Evolutionary conservation across 352 stramenopile species (phyloP).

Genomic region (Thalassiosira mediterranea): DNA sequence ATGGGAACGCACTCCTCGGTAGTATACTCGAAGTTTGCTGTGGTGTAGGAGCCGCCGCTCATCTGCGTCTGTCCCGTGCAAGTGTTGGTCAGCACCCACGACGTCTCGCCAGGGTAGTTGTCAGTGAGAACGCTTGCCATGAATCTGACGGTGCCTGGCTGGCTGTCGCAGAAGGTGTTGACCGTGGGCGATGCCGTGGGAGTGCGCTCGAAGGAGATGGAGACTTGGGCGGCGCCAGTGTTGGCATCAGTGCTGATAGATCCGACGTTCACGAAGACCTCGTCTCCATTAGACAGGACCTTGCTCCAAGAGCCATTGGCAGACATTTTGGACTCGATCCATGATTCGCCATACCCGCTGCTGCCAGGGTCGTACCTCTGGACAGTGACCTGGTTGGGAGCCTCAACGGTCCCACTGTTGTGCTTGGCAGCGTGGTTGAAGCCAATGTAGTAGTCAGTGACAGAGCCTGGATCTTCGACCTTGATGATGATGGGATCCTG

Average conservation of each 20-base stretch:
- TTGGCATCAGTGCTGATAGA: no score
- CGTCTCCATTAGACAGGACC: no score
- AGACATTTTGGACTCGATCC: no score
- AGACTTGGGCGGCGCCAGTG: no score
- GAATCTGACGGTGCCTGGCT: neutral
- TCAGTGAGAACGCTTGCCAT: constrained; percentile 15
- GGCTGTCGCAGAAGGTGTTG: no score
- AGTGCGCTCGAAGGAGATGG: no score
- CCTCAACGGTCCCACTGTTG: constrained; percentile 6
- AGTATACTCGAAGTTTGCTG: neutral
- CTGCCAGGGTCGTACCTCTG: neutral
- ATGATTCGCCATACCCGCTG: no score
- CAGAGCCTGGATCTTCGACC: neutral
- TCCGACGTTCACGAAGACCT: no score
- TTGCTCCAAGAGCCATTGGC: no score
- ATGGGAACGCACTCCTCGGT: neutral
- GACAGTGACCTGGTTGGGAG: constrained; percentile 6
- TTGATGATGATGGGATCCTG: constrained; percentile 1
- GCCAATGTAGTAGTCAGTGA: constrained; percentile 6
- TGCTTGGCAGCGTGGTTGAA: constrained; percentile 9
- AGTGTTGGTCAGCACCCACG: constrained; percentile 12
- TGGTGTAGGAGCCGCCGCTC: neutral
- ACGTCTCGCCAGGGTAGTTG: constrained; percentile 21
- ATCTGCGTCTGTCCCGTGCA: constrained; percentile 1
- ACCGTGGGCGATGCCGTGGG: no score